Percentiles rank a stretch among this genome's conserved stretches.
These are phyloP conservation scores for Ophiosphaerella narmari DNA, from an alignment of 2,329 filamentous ascomycete species.

Conservation along the genomic window DNA sequence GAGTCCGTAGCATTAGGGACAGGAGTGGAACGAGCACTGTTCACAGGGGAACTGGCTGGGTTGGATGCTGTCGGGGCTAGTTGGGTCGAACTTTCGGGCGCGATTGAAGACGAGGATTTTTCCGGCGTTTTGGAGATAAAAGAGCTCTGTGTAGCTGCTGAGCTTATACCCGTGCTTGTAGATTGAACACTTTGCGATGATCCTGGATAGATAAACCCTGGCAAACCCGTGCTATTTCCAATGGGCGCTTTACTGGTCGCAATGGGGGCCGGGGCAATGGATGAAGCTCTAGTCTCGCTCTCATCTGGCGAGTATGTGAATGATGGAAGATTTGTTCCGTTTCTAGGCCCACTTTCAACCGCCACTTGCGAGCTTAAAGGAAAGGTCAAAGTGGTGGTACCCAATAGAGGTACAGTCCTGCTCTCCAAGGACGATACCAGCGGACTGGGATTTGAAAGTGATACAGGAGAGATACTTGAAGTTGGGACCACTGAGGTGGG, in stretches of 20 bases:
- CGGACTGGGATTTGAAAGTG: slow-evolving; percentile 7
- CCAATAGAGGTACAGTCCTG: slow-evolving; percentile 5
- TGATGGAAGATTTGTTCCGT: slow-evolving; percentile 19
- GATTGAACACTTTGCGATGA: slow-evolving; percentile 5
- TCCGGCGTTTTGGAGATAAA: slow-evolving; percentile 3
- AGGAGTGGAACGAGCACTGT: neutral
- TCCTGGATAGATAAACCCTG: slow-evolving; percentile 25
- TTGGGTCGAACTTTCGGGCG: slow-evolving; percentile 7
- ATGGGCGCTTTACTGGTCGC: slow-evolving; percentile 6
- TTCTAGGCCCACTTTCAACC: slow-evolving; percentile 19
- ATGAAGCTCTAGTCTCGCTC: slow-evolving; percentile 10
- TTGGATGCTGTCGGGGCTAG: neutral
- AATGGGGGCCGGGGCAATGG: slow-evolving; percentile 8
- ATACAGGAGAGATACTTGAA: slow-evolving; percentile 13
- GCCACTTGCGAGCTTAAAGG: slow-evolving; percentile 17
- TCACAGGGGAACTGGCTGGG: neutral
- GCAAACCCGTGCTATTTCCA: slow-evolving; percentile 21
- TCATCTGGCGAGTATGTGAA: slow-evolving; percentile 34
- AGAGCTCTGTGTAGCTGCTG: slow-evolving; percentile 3
- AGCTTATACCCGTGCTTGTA: slow-evolving; percentile 1
- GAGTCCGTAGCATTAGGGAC: slow-evolving; percentile 6
- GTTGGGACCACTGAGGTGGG: slow-evolving; percentile 7
- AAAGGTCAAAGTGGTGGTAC: slow-evolving; percentile 1
- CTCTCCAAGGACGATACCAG: slow-evolving; percentile 9
- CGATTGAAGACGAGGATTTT: slow-evolving; percentile 1